Base-by-base conservation (phyloP, 345 rosid species). In the Camelina sativa region DNA sequence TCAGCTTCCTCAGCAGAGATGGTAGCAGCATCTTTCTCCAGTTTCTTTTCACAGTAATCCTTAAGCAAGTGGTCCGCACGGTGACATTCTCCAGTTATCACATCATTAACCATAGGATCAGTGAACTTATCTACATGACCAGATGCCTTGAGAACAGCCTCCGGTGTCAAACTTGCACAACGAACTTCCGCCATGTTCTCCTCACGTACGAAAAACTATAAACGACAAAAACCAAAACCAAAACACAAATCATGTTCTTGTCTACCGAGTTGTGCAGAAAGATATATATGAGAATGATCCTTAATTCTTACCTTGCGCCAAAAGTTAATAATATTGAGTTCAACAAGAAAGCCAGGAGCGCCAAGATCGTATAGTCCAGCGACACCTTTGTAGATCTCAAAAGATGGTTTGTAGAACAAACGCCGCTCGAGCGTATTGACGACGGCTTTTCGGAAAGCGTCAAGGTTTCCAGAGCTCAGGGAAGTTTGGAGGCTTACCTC, bases 121-220 rank as follows among this genome's bases (percentile, higher is more conserved):
- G 97, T 91, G 80, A 94, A 91, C 79, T 91, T 94, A 80, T 94
- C 98, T 15, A 94, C 97, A 58, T 94, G 98, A 32, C 99, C 97
- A 12, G 99, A 94, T 6, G 98, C 98, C 85, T 90, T 94, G 30
- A 91, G 85, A 44, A 94, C 96, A 80, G 83, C 82, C 82, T 94
- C 98, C 2, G 97, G 98, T 6, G 98, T 94, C 79, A 94, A 97
- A 76, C 97, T 88, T 3, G 98, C 96, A 77, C 97, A 90, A 69
- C 90, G 96, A 60, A 91, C 96, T 80, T 94, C 98, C 58, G 91
- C 78, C 97, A 94, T 94, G 73, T 90, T 85, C 85, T 94, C 98
- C 82, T 91, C 96, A 0, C 86, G 91, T 53, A 91, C 85, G 76
- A 94, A 28, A 28, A 28, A 28, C 30, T 28, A 4, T 28, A 28